Conservation (phyloP, 768 basidiomycete species). For the Russula ochroleuca region DNA sequence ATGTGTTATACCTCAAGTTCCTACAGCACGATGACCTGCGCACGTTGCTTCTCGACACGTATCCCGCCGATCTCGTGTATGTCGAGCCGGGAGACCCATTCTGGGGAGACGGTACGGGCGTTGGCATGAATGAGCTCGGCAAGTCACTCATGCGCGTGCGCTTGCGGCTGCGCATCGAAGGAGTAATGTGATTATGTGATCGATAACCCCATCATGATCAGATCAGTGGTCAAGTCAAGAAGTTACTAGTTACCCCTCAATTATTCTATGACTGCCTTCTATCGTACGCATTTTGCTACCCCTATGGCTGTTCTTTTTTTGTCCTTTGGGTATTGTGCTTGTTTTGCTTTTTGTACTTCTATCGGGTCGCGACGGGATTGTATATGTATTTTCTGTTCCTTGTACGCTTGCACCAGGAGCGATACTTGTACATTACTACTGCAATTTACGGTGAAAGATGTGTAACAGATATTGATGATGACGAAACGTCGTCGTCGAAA, state of each 20-base stretch:
- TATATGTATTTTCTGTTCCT: background rate
- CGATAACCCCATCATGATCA: too few relatives aligned
- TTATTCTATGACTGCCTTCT: too few relatives aligned
- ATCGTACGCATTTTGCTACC: too few relatives aligned
- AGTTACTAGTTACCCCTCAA: too few relatives aligned
- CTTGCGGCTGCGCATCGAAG: constrained; percentile 40
- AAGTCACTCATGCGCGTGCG: constrained; percentile 54
- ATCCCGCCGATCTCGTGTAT: constrained; percentile 43
- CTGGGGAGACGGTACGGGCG: constrained; percentile 60
- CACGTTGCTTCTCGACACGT: constrained; percentile 50
- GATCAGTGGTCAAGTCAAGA: too few relatives aligned
- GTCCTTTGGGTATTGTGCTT: background rate
- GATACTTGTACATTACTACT: background rate
- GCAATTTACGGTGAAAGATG: too few relatives aligned
- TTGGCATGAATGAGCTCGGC: constrained; percentile 62
- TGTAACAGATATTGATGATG: too few relatives aligned
- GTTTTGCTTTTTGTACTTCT: background rate
- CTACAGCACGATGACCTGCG: constrained; percentile 61
- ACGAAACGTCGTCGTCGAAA: too few relatives aligned
- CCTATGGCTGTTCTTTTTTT: background rate
- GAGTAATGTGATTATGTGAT: background rate
- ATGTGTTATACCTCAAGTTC: constrained; percentile 63
- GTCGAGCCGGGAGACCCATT: constrained; percentile 50
- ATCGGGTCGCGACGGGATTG: constrained; percentile 7
- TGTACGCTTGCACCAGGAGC: background rate